Evolutionary conservation across 352 stramenopile genomes (phyloP), one percentile per base, ranked within the genome.

Genomic region (Halophytophthora polymorphica): DNA sequence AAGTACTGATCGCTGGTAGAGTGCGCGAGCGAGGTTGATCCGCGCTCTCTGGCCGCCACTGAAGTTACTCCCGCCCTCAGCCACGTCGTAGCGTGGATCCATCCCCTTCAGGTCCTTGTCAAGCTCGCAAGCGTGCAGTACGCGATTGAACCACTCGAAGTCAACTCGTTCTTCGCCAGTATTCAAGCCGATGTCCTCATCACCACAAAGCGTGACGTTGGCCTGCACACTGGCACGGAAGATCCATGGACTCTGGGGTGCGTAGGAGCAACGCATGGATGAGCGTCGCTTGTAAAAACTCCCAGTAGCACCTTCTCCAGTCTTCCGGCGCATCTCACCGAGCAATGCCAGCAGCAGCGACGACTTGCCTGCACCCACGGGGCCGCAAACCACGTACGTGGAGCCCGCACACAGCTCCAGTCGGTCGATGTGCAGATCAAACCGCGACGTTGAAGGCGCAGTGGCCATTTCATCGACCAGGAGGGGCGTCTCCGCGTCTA

Each of bases 341-440:
- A 99, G 61, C 40, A 99, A 66, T 3, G 93, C 90, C 5, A 93
- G 81, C 14, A 99, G 65, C 1, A 99, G 79, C 0, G 91, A 98
- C 21, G 86, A 97, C 62, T 99, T 99, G 2, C 97, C 96, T 13
- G 75, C 82, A 1, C 96, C 97, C 2, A 99, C 94, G 2, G 75
- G 66, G 1, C 97, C 97, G 41, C 74, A 88, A 0, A 97, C 68
- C 10, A 92, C 58, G 48, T 85, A 88, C 1, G 66, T 75, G 2
- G 57, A 59, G 36, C 67, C 58, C 7, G 56, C 47, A 39, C 68
- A 52, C 3, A 91, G 48, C 7, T 56, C 17, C 2, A 93, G 54
- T 6, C 71, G 54, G 4, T 74, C 61, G 13, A 93, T 52, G n/a
- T 53, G 61, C 0, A 90, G 50, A 13, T 63, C 50, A 35, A 91